A percentile compares a stretch with the other conserved stretches of the same genome.
phyloP scores from a whole-genome alignment of 2,329 filamentous ascomycete genomes.

The Diaporthe aspalathi region DNA sequence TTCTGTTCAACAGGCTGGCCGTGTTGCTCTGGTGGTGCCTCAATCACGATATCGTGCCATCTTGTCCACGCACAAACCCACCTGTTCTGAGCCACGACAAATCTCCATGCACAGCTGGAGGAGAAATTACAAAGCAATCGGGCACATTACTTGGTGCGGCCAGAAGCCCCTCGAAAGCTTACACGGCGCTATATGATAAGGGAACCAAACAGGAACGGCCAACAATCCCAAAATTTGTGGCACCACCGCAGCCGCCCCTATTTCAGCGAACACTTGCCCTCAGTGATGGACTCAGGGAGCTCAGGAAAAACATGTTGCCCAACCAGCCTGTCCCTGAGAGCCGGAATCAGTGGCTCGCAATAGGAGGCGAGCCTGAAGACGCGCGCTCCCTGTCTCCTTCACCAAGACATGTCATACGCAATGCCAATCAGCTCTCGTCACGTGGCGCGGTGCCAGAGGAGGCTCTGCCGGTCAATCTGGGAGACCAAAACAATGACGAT shows the following conservation, averaged over 20 bases:
- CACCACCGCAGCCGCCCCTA: not conserved
- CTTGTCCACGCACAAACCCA: not conserved
- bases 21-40: not conserved
- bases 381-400: not conserved
- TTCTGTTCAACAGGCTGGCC: not conserved
- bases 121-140: not conserved
- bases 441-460: not conserved
- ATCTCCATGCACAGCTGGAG: no score
- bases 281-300: not conserved
- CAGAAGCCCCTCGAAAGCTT: not conserved
- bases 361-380: conserved; percentile 8
- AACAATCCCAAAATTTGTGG: not conserved
- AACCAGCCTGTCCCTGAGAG: not conserved
- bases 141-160: not conserved
- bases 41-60: not conserved
- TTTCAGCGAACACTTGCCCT: conserved; percentile 10
- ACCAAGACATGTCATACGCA: no score
- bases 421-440: not conserved
- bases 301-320: not conserved
- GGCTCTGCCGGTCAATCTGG: not conserved
- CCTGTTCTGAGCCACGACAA: not conserved
- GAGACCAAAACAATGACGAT: not conserved
- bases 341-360: not conserved
- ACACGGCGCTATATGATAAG: not conserved
- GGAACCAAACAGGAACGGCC: not conserved